Evolutionary conservation across 208 protist genomes (phyloP).

Genomic region (Leishmania amazonensis): DNA sequence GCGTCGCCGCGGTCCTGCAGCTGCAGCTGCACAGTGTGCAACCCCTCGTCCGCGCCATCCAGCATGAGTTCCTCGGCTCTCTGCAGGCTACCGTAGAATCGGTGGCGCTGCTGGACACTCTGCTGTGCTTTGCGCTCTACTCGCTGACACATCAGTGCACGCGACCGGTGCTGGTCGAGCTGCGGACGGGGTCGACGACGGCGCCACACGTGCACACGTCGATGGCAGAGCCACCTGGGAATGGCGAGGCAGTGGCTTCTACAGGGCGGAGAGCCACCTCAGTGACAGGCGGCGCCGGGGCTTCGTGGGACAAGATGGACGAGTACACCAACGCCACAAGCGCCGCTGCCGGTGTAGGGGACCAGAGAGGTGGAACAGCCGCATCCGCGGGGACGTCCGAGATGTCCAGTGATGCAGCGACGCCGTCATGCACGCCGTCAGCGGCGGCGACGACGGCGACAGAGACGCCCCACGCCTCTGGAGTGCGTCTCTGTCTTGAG

Average conservation of each 20-base stretch:
- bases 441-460: not conserved
- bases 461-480: not conserved
- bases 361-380: not conserved
- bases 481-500: not conserved
- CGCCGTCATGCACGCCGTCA: not conserved
- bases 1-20: constrained; percentile 63
- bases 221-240: not conserved
- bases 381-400: not conserved
- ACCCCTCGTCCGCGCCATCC: constrained; percentile 53
- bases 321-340: not conserved
- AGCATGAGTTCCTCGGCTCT: constrained; percentile 59
- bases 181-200: constrained; percentile 28
- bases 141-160: constrained; percentile 44
- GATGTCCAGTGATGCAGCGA: constrained; percentile 5
- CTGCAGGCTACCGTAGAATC: constrained; percentile 87
- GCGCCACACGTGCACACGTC: not conserved
- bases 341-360: not conserved
- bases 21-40: constrained; percentile 59
- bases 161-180: constrained; percentile 43
- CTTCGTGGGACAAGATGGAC: not conserved
- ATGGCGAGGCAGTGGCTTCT: constrained; percentile 3
- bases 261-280: not conserved
- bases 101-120: constrained; percentile 89
- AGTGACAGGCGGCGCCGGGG: not conserved
- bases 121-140: constrained; percentile 75